Conservation (phyloP, 2,329 filamentous ascomycete genomes). For the Phaeosphaeria sp. region DNA sequence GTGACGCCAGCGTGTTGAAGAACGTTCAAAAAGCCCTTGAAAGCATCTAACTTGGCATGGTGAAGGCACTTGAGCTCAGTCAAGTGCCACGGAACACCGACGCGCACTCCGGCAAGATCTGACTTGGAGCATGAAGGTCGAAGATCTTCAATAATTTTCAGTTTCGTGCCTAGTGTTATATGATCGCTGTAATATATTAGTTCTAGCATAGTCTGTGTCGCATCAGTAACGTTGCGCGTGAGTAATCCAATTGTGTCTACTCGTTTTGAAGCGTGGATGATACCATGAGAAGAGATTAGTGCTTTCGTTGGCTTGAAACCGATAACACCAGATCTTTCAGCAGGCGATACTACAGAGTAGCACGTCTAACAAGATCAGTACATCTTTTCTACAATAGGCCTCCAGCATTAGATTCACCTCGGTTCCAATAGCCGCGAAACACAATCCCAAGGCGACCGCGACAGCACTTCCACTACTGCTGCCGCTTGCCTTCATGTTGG, state of each 20-base stretch:
- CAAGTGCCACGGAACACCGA: constrained; percentile 11
- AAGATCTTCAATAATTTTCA: constrained; percentile 1
- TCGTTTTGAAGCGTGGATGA: constrained; percentile 65
- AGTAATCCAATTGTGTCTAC: constrained; percentile 61
- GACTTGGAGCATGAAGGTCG: constrained; percentile 10
- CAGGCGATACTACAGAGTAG: constrained; percentile 21
- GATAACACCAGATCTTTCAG: constrained; percentile 21
- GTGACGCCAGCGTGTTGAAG: constrained; percentile 14
- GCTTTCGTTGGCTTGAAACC: constrained; percentile 47
- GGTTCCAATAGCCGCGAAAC: constrained; percentile 63
- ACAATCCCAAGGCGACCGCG: constrained; percentile 62
- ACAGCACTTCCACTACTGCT: constrained; percentile 68
- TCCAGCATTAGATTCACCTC: constrained; percentile 48
- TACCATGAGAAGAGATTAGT: constrained; percentile 62
- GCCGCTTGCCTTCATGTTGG: constrained; percentile 68
- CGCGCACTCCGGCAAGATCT: constrained; percentile 8
- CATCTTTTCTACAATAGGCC: no score
- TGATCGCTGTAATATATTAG: constrained; percentile 5
- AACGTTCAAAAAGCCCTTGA: constrained; percentile 2
- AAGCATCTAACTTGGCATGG: constrained; percentile 6
- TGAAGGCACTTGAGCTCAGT: neutral
- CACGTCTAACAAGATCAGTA: constrained; percentile 8
- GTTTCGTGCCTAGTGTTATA: neutral
- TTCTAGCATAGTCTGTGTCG: constrained; percentile 55
- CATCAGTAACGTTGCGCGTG: constrained; percentile 60